Conservation (phyloP, 768 basidiomycete species). For the Mycena venus region DNA sequence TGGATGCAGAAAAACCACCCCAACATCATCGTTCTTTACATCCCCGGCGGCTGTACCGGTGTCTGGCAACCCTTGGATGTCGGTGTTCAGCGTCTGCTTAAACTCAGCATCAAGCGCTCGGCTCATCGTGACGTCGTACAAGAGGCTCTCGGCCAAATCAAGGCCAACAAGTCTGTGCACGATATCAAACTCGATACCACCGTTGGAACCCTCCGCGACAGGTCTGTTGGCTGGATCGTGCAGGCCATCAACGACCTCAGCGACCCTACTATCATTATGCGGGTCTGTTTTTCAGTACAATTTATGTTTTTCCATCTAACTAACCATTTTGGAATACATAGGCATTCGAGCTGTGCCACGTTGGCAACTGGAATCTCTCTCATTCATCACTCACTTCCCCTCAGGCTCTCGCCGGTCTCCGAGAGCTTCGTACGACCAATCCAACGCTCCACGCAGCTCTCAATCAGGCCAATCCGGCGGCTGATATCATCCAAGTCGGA, state of each 20-base stretch:
- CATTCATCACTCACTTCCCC: too few species aligned
- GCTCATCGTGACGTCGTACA: too few species aligned
- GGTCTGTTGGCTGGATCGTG: conserved; percentile 22
- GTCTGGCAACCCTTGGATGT: neutral
- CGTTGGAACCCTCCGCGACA: neutral
- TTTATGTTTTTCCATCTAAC: neutral
- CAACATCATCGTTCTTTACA: conserved; percentile 36
- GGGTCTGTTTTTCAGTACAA: neutral
- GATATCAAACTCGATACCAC: conserved; percentile 13
- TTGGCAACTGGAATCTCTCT: conserved; percentile 1
- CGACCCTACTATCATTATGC: neutral
- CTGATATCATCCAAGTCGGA: too few species aligned
- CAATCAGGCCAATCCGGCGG: too few species aligned
- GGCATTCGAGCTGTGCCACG: conserved; percentile 12
- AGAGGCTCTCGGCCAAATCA: conserved; percentile 37
- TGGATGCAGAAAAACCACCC: conserved; percentile 43
- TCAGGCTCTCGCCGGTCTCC: too few species aligned
- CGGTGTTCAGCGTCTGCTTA: conserved; percentile 36
- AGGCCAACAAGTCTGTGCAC: neutral
- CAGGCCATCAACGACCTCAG: conserved; percentile 2
- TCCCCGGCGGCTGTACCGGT: conserved; percentile 43
- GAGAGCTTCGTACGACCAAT: neutral
- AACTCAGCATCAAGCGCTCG: too few species aligned
- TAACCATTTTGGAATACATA: neutral
- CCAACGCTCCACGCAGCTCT: too few species aligned